Base-by-base conservation (phyloP, 2,329 filamentous ascomycete species). In the Dactylellina cionopaga region DNA sequence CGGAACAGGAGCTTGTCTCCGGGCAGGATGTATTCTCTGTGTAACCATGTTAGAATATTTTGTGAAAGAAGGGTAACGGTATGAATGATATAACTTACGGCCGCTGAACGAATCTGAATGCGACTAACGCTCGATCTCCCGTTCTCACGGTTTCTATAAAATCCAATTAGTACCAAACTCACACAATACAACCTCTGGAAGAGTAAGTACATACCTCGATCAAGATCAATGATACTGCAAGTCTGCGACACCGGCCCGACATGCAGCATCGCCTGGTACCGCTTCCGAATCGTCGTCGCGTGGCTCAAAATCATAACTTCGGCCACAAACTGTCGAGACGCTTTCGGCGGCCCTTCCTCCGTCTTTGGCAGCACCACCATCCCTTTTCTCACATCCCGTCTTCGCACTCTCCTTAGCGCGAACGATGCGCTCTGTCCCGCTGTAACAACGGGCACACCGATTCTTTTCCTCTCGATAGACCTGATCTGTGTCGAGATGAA, bases 241-340 rank as follows among this genome's bases (percentile, higher is more conserved):
- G 95, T 99, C 82, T 99, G 95, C 39, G 90, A 92, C 43, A 99
- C 91, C 0, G 95, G 91, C 0, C 95, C 95, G 3, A 99, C 93
- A 77, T 99, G 95, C 19, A 99, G 85, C 93, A 98, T 99, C 0
- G 95, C 95, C 82, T 99, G 95, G 76, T 99, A 99, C 77, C 92
- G 94, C 0, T 89, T 92, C 81, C 96, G 95, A 80, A 99, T 99
- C 43, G 95, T 99, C 0, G 95, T 99, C 0, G 94, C 92, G 78
- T 99, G 95, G 2, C 91, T 96, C 5, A 99, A 85, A 76, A 99
- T 98, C 19, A 99, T 85, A 0, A 99, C 95, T 81, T 94, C 91
- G 10, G 91, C 91, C 41, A 93, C 83, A 78, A 94, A 94, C 79
- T 92, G 90, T 31, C 86, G 83, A 78, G 89, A 86, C 9, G 92